Evolutionary conservation across 306 rosid species (phyloP).

Genomic region (Cicer chorassanicum): DNA sequence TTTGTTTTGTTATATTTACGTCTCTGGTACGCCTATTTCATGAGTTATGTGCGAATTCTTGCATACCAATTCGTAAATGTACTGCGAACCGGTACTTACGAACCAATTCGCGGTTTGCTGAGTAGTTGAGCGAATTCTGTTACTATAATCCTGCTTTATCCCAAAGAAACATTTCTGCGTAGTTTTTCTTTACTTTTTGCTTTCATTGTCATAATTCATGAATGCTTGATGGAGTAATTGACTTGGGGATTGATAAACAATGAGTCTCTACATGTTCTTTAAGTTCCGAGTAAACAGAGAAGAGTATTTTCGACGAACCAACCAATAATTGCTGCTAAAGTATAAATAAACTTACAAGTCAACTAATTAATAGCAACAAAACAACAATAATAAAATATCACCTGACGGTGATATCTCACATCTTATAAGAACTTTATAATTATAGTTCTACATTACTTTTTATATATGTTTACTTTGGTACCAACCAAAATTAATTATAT

Average conservation of each 20-base stretch:
- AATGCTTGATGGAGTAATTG: background rate
- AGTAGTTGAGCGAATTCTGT: too few relatives aligned
- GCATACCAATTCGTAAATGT: too few relatives aligned
- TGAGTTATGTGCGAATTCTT: too few relatives aligned
- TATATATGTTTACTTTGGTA: background rate
- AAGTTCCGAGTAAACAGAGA: too few relatives aligned
- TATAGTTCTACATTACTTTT: background rate
- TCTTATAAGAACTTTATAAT: background rate
- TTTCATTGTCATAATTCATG: background rate
- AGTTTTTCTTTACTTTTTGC: background rate
- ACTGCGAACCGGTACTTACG: too few relatives aligned
- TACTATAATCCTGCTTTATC: too few relatives aligned
- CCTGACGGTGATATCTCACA: background rate
- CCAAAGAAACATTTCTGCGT: too few relatives aligned
- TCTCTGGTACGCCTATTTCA: too few relatives aligned
- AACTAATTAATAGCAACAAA: background rate
- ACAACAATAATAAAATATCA: background rate
- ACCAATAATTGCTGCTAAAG: background rate
- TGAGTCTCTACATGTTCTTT: too few relatives aligned
- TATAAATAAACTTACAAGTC: too few relatives aligned
- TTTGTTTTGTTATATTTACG: too few relatives aligned
- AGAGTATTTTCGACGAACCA: background rate
- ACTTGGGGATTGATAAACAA: background rate
- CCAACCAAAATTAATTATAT: background rate
- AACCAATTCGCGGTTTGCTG: too few relatives aligned